Evolutionary conservation across 31 red algal species (phyloP).

Genomic region (Endocladia muricata): DNA sequence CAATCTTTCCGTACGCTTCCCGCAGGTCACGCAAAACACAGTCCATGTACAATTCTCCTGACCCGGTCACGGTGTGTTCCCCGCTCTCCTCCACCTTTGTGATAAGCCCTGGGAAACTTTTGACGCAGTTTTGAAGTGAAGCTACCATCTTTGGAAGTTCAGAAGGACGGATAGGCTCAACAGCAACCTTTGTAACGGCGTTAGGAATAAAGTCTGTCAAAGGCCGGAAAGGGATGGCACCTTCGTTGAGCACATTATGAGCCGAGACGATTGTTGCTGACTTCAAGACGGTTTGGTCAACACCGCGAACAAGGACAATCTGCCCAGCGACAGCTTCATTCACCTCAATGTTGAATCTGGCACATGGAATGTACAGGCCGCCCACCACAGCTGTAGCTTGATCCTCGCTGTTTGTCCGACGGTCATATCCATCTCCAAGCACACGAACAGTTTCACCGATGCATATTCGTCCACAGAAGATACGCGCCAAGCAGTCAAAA

Average conservation of each 20-base stretch:
- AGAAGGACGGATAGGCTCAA: slow-evolving; percentile 80
- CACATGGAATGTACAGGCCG: slow-evolving; percentile 65
- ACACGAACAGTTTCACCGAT: slow-evolving; percentile 46
- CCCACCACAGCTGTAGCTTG: slow-evolving; percentile 49
- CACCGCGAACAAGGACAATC: slow-evolving; percentile 74
- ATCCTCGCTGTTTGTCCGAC: slow-evolving; percentile 61
- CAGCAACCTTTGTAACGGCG: slow-evolving; percentile 57
- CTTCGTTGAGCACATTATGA: slow-evolving; percentile 9
- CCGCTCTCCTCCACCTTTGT: slow-evolving; percentile 81
- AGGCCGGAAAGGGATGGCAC: slow-evolving; percentile 37
- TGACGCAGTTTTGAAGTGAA: slow-evolving; percentile 59
- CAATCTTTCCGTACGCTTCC: slow-evolving; percentile 60
- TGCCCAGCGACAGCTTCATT: slow-evolving; percentile 62
- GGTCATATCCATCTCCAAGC: slow-evolving; percentile 56
- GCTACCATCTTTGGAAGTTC: slow-evolving; percentile 87
- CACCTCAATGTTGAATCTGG: slow-evolving; percentile 60
- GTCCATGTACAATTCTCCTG: slow-evolving; percentile 96
- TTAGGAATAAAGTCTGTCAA: slow-evolving; percentile 24
- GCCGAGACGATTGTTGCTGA: slow-evolving; percentile 68
- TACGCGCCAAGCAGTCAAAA: slow-evolving; percentile 72
- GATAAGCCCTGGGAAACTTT: slow-evolving; percentile 57
- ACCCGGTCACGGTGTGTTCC: slow-evolving; percentile 80
- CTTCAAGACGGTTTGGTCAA: slow-evolving; percentile 72
- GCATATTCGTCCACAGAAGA: slow-evolving; percentile 47
- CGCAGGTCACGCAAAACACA: slow-evolving; percentile 84